Evolutionary conservation across 106 monocot genomes (phyloP), one percentile per base, ranked within the genome.

Genomic region (Cymbidium sinense): DNA sequence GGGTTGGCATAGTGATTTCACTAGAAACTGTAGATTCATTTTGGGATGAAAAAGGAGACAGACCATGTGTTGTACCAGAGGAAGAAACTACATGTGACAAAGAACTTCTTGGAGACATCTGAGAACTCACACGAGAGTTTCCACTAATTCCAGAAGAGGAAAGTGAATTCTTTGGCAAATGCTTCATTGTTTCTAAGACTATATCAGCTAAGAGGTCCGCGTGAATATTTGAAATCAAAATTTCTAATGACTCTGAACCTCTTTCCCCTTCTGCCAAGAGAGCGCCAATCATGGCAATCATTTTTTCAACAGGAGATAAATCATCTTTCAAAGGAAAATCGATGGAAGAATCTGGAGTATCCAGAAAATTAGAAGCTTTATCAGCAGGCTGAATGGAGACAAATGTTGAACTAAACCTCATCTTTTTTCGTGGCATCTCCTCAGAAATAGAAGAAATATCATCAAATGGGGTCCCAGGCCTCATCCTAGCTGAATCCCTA

Each of bases 131-230:
- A 64, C 28, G 70, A 13, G 54, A 36, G 23, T 75, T 86, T 77
- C 75, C 76, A 34, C 76, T 75, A 55, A 30, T 81, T 29, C 43
- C 77, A 85, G 41, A 35, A 50, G 75, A 35, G 21, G 73, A 43
- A 21, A 61, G 8, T 43, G 67, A 27, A 50, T n/a, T 77, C 30
- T 78, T 78, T 23, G 88, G 83, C 70, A 96, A 71, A 84, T 94
- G 83, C 76, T 87, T 89, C 96, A 96, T 91, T 74, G 82, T 91
- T 79, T 86, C 85, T 58, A 95, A 84, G 28, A 95, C 95, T 50
- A 95, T 95, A 74, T 95, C 94, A 74, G 95, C 95, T 81, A 99
- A 77, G 43, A 99, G 86, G 51, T 99, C 95, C 64, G 99, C 77
- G 69, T 95, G 88, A 69, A 95, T 92, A 75, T 90, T 87, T 77